Base-by-base conservation (phyloP, 2,329 filamentous ascomycete species). In the Fusarium cyanostomum region DNA sequence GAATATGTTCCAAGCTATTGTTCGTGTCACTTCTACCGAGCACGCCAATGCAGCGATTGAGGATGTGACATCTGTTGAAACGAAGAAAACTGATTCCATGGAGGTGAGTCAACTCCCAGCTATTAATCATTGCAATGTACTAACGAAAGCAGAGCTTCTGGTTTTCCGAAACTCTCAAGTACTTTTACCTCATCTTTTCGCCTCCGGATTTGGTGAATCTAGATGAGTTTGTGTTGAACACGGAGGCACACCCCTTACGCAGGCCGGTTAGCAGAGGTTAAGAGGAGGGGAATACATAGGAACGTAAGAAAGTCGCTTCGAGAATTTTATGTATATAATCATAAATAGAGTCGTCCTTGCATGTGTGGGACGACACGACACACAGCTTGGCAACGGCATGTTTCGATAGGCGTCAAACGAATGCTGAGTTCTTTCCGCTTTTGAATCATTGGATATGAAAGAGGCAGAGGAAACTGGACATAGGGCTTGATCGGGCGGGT, bases 161-260 rank as follows among this genome's bases (percentile, higher is more conserved):
- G 87, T 78, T 89, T 68, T 86, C 86, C 0, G 89, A 92, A 78
- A 92, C 89, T 13, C 75, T 92, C 57, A 92, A 92, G 75, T 92
- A 92, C 64, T 91, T 91, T 54, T 92, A 89, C 65, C 73, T 92
- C 45, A 83, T 92, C 26, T 92, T 92, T 66, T 86, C 84, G 18
- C 83, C 89, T 13, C 84, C 87, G 0, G 81, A 84, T n/a, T 68
- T 87, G 27, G 79, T 91, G 35, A 89, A 82, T 69, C 74, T 92
- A 70, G 89, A 92, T 73, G 83, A 90, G 8, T 92, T 81, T 73
- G 87, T 92, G 34, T 74, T 88, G 28, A 85, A 84, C 52, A 85
- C 82, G 0, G 82, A 84, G 68, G 82, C 81, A 2, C 82, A 84
- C 63, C 82, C 82, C 6, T 71, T 78, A 15, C 59, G 68, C 28